Evolutionary conservation across 2,329 filamentous ascomycete species (phyloP), one percentile per base, ranked within the genome.

Genomic region (Diaporthe vaccinii): DNA sequence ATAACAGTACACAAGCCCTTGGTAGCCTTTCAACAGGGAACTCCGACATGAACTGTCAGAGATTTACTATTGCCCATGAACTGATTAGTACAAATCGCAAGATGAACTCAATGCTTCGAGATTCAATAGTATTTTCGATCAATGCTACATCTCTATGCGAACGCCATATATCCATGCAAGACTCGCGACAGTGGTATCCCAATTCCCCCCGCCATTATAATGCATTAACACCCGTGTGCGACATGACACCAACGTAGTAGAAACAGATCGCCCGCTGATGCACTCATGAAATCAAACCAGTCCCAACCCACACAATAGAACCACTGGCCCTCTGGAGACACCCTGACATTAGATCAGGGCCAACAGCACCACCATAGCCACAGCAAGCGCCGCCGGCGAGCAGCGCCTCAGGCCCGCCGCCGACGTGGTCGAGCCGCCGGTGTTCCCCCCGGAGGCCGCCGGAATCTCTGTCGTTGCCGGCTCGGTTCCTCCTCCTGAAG

Each of bases 291-390:
- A 46, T 14, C 36, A n/a, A 46, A n/a, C 1, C 34, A 17, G 6
- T 3, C n/a, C 20, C 36, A 6, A 55, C 28, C 39, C 25, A 31
- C 25, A 31, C 31, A 53, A n/a, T 22, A 25, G 28, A 9, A 20
- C 36, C 53, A 34, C 22, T 14, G 25, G 31, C n/a, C 22, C 41
- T n/a, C 51, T 59, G 12, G 5, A 31, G 20, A 55, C n/a, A 12
- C 15, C 57, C 1, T 12, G 14, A 3, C 17, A 20, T 69, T 41
- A 76, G 10, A 57, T 57, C 39, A 76, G 49, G 34, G 65, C 44
- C 68, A 76, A 31, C 20, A 65, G 39, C 17, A 73, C 68, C 39
- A 75, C 39, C 39, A 76, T 51, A 8, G 73, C 73, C 69, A 76
- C 69, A 1, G 71, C 75, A 9, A 76, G 57, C 22, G 73, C 75